Percentiles rank a stretch among this genome's conserved stretches.
Evolutionary conservation across 305 asterid genomes (phyloP).

Genomic region (Rubia tinctorum): DNA sequence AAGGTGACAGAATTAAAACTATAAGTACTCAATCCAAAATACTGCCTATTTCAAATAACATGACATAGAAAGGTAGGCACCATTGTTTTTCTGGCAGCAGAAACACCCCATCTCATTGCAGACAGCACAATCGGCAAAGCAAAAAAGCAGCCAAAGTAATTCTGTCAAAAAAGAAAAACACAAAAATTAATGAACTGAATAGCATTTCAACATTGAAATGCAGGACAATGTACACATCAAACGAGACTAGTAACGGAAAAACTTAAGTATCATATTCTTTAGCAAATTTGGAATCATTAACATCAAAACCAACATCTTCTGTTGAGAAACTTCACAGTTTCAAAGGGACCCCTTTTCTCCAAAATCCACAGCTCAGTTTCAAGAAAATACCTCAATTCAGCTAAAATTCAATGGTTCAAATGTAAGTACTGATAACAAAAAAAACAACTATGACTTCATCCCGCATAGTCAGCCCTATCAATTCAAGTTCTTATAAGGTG

Average conservation of each 20-base stretch:
- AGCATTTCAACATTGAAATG: not conserved
- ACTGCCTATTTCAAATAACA: slow-evolving; percentile 2
- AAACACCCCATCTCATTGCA: slow-evolving; percentile 90
- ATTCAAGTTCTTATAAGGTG: not conserved
- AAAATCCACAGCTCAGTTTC: not conserved
- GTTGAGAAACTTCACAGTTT: not conserved
- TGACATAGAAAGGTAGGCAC: slow-evolving; percentile 27
- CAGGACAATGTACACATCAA: not conserved
- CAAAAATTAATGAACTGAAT: not conserved
- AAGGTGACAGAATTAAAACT: not conserved
- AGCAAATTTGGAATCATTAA: not conserved
- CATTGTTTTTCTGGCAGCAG: slow-evolving; percentile 96
- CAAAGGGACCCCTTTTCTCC: not conserved
- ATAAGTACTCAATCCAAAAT: slow-evolving; percentile 2
- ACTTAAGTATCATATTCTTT: not conserved
- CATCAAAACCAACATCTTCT: slow-evolving; percentile 1
- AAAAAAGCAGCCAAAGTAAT: slow-evolving; percentile 86
- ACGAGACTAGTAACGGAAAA: not conserved
- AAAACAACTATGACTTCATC: not conserved
- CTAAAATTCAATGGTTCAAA: not conserved
- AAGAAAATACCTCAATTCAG: not conserved
- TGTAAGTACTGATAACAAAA: not conserved
- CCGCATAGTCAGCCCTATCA: not conserved
- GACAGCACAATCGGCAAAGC: slow-evolving; percentile 92
- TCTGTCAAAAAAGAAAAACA: slow-evolving; percentile 41